Evolutionary conservation across 768 basidiomycete genomes (phyloP), one percentile per base, ranked within the genome.

Genomic region (Pholiota conissans): DNA sequence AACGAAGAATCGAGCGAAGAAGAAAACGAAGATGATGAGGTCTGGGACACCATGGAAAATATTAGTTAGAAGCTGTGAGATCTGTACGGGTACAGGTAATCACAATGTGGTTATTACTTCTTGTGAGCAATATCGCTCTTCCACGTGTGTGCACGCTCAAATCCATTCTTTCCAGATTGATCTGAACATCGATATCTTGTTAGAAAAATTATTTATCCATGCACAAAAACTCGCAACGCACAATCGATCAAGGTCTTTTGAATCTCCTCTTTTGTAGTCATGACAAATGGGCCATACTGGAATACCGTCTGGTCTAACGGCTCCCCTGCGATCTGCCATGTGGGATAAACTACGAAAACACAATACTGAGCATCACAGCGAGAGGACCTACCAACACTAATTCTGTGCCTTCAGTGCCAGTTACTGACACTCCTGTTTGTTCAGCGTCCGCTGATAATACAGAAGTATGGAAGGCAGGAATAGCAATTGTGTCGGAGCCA

Each of bases 111-210:
- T 59, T 65, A 54, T 69, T 53, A 59, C 59, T 67, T 73, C 60
- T 73, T 62, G 49, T 77, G 70, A 49, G 83, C 93, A 64, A 95
- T 93, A 68, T 87, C 79, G 65, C 90, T 93, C 74, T 87, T 83
- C 96, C 95, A 98, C 14, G 78, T 86, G 61, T 85, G 87, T 6
- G 87, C 95, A 61, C 85, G 87, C 73, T 98, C 96, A 70, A 98
- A 98, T 3, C 96, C 96, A 67, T 98, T 97, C 63, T 65, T 73
- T 32, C 86, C 90, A 39, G 74, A 71, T 73, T 85, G 90, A 69
- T 92, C 89, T 92, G 42, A 3, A 60, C 6, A 24, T 18, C 20
- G 16, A 54, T 24, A 58, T 30, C 20, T 55, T 11, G 55, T 46
- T 59, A 29, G 61, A 52, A 59, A n/a, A n/a, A n/a, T n/a, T n/a